These are phyloP conservation scores for Eucalyptus curtisii DNA, from an alignment of 345 rosid species.

Conservation along the genomic window DNA sequence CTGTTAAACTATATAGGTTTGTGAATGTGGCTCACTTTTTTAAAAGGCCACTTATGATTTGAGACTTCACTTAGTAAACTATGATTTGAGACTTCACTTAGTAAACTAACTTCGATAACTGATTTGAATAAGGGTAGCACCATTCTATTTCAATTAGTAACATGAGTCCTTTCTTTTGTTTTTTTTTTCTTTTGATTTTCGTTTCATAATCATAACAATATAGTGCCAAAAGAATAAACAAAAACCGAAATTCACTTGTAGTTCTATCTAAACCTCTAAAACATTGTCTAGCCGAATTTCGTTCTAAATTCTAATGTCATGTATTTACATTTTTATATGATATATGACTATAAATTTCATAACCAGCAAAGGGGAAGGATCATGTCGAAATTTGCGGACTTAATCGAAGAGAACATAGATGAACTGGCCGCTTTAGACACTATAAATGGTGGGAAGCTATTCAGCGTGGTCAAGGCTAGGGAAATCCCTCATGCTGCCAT, in stretches of 20 bases:
- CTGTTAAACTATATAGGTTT: background rate
- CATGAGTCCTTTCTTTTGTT: background rate
- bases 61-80: background rate
- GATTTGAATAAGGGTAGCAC: background rate
- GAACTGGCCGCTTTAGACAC: conserved; percentile 62
- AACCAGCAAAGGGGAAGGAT: conserved; percentile 50
- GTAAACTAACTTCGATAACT: background rate
- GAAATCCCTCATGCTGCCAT: conserved; percentile 37
- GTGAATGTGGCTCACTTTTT: background rate
- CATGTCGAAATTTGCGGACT: conserved; percentile 48
- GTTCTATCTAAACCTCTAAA: background rate
- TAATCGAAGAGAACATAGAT: conserved; percentile 46
- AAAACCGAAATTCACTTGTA: background rate
- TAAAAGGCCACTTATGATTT: background rate
- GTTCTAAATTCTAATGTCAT: background rate
- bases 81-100: background rate
- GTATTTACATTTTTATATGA: background rate
- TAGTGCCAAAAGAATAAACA: background rate
- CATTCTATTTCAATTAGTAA: background rate
- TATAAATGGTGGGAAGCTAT: conserved; percentile 59
- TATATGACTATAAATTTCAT: background rate
- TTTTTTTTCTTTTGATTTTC: background rate
- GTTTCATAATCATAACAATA: background rate
- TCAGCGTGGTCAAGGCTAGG: conserved; percentile 4
- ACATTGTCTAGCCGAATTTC: background rate